These are phyloP conservation scores for Sparassis latifolia DNA, from an alignment of 1,284 basidiomycete species.

Conservation along the genomic window DNA sequence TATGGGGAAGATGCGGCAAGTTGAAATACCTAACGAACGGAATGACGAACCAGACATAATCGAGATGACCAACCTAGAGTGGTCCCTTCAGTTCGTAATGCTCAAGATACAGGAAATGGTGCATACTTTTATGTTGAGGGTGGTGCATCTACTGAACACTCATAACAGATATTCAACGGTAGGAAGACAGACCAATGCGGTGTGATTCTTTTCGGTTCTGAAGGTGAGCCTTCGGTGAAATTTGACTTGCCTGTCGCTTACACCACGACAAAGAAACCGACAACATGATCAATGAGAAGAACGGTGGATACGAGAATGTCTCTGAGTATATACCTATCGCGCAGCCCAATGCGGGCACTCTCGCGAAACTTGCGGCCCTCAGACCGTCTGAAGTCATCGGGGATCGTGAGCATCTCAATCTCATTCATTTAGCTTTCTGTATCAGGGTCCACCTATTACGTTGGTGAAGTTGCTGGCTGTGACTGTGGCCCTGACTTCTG, in stretches of 20 bases:
- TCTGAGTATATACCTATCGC: slow-evolving; percentile 73
- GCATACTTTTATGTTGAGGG: background rate
- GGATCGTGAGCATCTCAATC: slow-evolving; percentile 41
- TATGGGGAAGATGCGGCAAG: slow-evolving; percentile 63
- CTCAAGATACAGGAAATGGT: slow-evolving; percentile 89
- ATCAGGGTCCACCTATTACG: too few relatives aligned
- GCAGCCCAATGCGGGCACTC: slow-evolving; percentile 69
- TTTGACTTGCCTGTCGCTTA: background rate
- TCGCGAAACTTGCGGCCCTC: slow-evolving; percentile 68
- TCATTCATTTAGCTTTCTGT: too few relatives aligned
- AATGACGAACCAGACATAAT: slow-evolving; percentile 43
- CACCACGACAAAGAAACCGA: slow-evolving; percentile 47
- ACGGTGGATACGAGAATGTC: slow-evolving; percentile 73
- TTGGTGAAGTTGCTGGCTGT: slow-evolving; percentile 23
- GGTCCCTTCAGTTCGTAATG: slow-evolving; percentile 80
- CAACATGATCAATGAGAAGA: slow-evolving; percentile 60
- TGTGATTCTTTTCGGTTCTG: slow-evolving; percentile 78
- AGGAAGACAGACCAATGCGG: slow-evolving; percentile 91
- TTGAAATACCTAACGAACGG: slow-evolving; percentile 49
- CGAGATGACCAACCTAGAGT: slow-evolving; percentile 73
- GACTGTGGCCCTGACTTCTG: background rate
- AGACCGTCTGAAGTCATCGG: slow-evolving; percentile 55
- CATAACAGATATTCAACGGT: slow-evolving; percentile 72
- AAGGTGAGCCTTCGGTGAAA: slow-evolving; percentile 39
- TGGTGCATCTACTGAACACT: background rate